Conservation (phyloP, 768 basidiomycete genomes). For the Melanogaster broomeanus region DNA sequence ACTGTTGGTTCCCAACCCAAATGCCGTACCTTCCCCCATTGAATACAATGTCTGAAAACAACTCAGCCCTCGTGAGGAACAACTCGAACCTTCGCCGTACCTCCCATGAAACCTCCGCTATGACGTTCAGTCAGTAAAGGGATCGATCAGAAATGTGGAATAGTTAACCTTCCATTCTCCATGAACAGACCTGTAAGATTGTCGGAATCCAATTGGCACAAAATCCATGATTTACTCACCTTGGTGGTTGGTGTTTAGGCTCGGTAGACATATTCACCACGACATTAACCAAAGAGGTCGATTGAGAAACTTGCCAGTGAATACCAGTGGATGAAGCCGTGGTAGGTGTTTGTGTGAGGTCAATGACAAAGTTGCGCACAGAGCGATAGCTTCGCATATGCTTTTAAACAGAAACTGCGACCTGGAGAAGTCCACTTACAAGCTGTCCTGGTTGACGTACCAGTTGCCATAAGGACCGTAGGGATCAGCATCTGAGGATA, state of each 20-base stretch:
- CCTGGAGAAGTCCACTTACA: constrained; percentile 9
- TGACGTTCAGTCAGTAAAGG: not conserved
- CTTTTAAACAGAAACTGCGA: too few species aligned
- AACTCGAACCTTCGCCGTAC: constrained; percentile 33
- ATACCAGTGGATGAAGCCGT: constrained; percentile 60
- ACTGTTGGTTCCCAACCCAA: constrained; percentile 76
- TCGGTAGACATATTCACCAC: constrained; percentile 71
- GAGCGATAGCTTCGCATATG: constrained; percentile 55
- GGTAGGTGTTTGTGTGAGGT: constrained; percentile 57
- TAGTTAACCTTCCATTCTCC: constrained; percentile 64
- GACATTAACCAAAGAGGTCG: constrained; percentile 73
- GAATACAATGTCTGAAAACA: constrained; percentile 38
- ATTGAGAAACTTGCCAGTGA: constrained; percentile 84
- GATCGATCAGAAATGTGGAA: not conserved
- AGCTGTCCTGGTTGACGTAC: constrained; percentile 26
- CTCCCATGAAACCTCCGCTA: constrained; percentile 53
- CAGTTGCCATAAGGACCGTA: constrained; percentile 58
- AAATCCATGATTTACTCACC: constrained; percentile 39
- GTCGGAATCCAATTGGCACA: not conserved
- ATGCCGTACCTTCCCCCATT: constrained; percentile 59
- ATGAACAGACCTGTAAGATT: constrained; percentile 55
- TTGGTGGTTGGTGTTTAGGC: constrained; percentile 61
- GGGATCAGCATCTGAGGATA: constrained; percentile 66
- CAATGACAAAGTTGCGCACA: constrained; percentile 74
- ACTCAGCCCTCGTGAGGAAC: not conserved